Evolutionary conservation across 2,329 filamentous ascomycete genomes (phyloP), one percentile per base, ranked within the genome.

Genomic region (Penicillium palitans): DNA sequence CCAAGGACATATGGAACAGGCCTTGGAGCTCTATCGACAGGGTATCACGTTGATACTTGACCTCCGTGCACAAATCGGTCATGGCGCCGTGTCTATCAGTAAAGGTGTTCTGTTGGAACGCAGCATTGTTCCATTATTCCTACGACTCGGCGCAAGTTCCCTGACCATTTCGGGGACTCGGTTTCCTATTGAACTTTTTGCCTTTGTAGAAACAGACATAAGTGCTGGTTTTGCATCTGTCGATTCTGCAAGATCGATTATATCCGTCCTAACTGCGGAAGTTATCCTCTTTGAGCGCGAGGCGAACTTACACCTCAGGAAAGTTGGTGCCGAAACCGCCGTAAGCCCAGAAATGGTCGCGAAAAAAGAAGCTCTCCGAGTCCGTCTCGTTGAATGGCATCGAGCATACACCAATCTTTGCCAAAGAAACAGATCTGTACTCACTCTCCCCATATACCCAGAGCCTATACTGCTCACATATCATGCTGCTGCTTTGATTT

Each of bases 51-150:
- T 73, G 9, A 67, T 72, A 17, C 44, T 61, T 15, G 55, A 57
- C n/a, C 41, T 69, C n/a, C 68, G 63, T 7, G 24, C 50, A 25
- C 62, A 67, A 49, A 60, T 60, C 15, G 6, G n/a, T 6, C 15
- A 47, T 9, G 62, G 60, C 0, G 24, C 29, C 24, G 40, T 71
- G 19, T 56, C 64, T 12, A 31, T 40, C 7, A 55, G 59, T 9
- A 68, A 65, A 15, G 42, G 57, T 29, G 51, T 47, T 4, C 52
- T 71, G 15, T 44, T 73, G n/a, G 63, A 69, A 24, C 57, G 70
- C 24, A 69, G 61, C 1, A 68, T 73, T 35, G 58, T 69, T 1
- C 71, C 71, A 0, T 57, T 72, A 3, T 72, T 73, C 35, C 40
- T 68, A 3, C 69, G 70, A 0, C 46, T 73, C 27, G 66, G 66